A percentile compares a stretch with the other conserved stretches of the same genome.
These are phyloP conservation scores for Erigeron philadelphicus DNA, from an alignment of 140 eudicot genomes.

Conservation along the genomic window DNA sequence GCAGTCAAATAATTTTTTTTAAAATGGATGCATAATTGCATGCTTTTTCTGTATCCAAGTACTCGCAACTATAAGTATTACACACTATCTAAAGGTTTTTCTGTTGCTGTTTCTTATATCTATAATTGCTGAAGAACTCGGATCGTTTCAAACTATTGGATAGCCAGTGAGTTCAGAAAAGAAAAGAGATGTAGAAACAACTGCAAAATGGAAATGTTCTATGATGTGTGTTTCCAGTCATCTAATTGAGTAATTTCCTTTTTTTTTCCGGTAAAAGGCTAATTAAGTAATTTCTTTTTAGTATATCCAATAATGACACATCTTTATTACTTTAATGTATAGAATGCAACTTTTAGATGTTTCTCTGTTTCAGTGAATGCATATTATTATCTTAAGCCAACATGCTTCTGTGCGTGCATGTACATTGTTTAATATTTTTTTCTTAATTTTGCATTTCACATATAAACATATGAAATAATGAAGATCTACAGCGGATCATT, in stretches of 20 bases:
- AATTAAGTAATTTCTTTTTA: not conserved
- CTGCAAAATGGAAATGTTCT: conserved; percentile 11
- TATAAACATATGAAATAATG: not conserved
- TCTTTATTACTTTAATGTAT: not conserved
- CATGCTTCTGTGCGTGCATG: conserved; percentile 6
- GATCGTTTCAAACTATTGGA: not conserved
- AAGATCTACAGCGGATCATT: not conserved
- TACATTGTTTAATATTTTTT: not conserved
- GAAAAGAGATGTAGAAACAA: not conserved
- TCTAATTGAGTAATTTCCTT: not conserved
- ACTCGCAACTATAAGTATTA: conserved; percentile 11
- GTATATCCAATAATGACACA: not conserved
- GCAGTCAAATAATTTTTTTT: conserved; percentile 2
- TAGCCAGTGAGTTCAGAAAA: not conserved
- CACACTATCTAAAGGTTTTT: not conserved
- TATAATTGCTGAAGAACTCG: conserved; percentile 1
- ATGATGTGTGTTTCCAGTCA: not conserved
- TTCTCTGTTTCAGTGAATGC: not conserved
- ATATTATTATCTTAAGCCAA: not conserved
- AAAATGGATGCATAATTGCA: not conserved
- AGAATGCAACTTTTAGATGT: not conserved
- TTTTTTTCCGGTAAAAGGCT: too few relatives aligned
- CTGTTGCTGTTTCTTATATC: not conserved
- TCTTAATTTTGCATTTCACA: not conserved
- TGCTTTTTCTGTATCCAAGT: not conserved